Base-by-base conservation (phyloP, 352 stramenopile genomes). In the Pythium myriotylum region DNA sequence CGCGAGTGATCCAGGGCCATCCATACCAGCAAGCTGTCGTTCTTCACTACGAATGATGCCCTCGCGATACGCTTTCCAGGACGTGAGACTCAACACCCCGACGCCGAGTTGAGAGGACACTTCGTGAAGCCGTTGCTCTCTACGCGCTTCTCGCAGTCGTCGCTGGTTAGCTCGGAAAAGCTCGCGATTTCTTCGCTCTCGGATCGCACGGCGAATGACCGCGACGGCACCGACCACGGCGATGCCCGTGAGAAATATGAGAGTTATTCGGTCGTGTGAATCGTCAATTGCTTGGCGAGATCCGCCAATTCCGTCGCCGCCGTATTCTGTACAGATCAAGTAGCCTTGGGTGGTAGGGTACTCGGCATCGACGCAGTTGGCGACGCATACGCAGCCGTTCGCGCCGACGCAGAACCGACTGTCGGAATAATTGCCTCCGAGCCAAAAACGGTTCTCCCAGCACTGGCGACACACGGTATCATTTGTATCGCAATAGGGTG, bases 401-500 rank as follows among this genome's bases (percentile, higher is more conserved):
- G 33, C 12, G 26, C 53, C 53, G 14, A 59, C 23, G 40, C 53
- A 59, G 24, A 59, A 51, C 3, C 53, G 53, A 29, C 53, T 59
- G 40, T 59, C 53, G 33, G 19, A 37, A 29, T 43, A 39, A 14
- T 29, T 29, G 14, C 14, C 22, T 2, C 10, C 27, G 8, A n/a
- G 24, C 17, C 37, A 42, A 29, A 55, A 55, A 16, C 19, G 23
- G 3, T 42, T 33, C 4, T 42, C 33, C 17, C 9, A 14, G n/a
- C 49, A 55, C 29, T 45, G 3, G 9, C 7, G 10, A 32, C 49
- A 55, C 1, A 33, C 41, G 7, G 14, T 39, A 33, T 55, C 49
- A 24, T 26, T 40, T n/a, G 49, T 16, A 26, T 29, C 29, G 33
- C 49, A 55, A 20, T 55, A 55, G 26, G 29, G 42, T 9, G 49